Evolutionary conservation across 257 asterid species (phyloP).

Genomic region (Ligustrum vulgare): DNA sequence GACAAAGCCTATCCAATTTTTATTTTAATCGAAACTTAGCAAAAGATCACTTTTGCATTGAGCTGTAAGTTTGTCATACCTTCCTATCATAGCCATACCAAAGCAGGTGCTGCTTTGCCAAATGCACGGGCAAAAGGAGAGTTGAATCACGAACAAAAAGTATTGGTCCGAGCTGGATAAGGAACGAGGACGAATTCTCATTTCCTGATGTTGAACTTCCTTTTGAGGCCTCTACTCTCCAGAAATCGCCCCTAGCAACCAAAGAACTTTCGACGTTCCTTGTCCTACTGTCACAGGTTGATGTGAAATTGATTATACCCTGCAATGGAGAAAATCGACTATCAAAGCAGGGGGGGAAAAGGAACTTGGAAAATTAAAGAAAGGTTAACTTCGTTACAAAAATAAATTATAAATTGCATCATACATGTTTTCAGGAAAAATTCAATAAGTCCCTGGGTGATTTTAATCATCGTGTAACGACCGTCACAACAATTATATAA

Average conservation of each 20-base stretch:
- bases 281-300: constrained; percentile 80
- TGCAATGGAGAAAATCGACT: constrained; percentile 28
- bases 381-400: background rate
- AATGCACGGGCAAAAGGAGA: constrained; percentile 87
- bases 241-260: constrained; percentile 90
- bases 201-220: constrained; percentile 81
- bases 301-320: constrained; percentile 79
- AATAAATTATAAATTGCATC: background rate
- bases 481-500: background rate
- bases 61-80: constrained; percentile 41
- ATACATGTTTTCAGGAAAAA: background rate
- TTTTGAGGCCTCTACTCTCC: constrained; percentile 96
- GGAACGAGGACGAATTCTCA: constrained; percentile 74
- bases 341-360: background rate
- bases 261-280: constrained; percentile 75
- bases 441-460: background rate
- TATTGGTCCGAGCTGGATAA: constrained; percentile 96
- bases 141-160: constrained; percentile 98
- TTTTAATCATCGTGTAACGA: background rate
- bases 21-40: background rate
- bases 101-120: constrained; percentile 90
- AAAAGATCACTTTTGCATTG: background rate
- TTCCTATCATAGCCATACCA: constrained; percentile 99
- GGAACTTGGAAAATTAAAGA: background rate
- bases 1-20: background rate